Conservation (phyloP, 805 yeast species). For the Pichia insulana region DNA sequence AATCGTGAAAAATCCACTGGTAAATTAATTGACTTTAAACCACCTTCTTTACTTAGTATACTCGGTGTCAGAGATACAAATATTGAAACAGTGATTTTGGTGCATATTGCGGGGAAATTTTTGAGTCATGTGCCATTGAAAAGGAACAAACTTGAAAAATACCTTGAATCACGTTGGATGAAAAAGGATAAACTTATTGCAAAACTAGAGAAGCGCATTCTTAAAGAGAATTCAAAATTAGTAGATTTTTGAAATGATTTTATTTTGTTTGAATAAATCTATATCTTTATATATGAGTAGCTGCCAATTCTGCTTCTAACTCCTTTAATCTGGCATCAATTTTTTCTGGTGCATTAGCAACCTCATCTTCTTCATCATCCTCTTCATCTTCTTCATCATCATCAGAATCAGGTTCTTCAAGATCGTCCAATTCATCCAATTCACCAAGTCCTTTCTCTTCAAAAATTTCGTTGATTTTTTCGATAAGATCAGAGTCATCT, state of each 20-base stretch:
- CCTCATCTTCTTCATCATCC: constrained; percentile 39
- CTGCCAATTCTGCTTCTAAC: constrained; percentile 44
- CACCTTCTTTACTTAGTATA: constrained; percentile 32
- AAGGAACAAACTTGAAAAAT: constrained; percentile 52
- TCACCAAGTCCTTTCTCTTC: constrained; percentile 71
- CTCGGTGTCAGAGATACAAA: constrained; percentile 26
- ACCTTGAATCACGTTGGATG: constrained; percentile 70
- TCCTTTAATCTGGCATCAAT: constrained; percentile 29
- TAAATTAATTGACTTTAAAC: constrained; percentile 19
- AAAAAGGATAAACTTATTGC: constrained; percentile 51
- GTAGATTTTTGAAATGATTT: not conserved
- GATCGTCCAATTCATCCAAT: constrained; percentile 87
- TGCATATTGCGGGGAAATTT: constrained; percentile 41
- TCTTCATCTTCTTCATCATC: constrained; percentile 61
- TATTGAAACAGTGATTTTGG: constrained; percentile 27
- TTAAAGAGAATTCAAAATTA: constrained; percentile 4
- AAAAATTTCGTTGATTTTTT: constrained; percentile 51
- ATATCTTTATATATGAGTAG: constrained; percentile 17
- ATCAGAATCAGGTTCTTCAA: constrained; percentile 73
- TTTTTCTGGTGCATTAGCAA: constrained; percentile 38
- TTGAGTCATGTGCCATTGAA: constrained; percentile 43
- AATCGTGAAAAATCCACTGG: constrained; percentile 10
- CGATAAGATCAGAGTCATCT: constrained; percentile 72
- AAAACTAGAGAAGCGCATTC: constrained; percentile 26
- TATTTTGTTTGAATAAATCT: not conserved